These are phyloP conservation scores for Infundibulicybe gibba DNA, from an alignment of 768 basidiomycete genomes.

Conservation along the genomic window DNA sequence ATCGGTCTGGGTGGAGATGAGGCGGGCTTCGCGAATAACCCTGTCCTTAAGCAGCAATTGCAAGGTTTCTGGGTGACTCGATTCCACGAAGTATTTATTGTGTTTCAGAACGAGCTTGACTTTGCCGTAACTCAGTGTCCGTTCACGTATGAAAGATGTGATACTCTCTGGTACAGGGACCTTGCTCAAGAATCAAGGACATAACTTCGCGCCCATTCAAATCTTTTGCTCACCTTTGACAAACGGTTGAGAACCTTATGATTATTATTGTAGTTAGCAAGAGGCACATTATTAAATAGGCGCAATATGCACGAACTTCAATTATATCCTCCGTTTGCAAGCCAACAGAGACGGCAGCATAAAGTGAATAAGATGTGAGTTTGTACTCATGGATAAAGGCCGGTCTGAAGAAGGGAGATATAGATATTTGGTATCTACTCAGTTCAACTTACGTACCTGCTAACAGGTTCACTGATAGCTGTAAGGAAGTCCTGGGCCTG, in stretches of 20 bases:
- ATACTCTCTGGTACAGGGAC: conserved; percentile 92
- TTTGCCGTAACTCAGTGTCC: conserved; percentile 96
- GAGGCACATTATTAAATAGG: conserved; percentile 13
- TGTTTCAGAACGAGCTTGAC: conserved; percentile 97
- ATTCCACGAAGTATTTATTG: conserved; percentile 97
- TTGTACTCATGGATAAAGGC: conserved; percentile 99
- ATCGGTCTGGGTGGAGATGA: conserved; percentile 64
- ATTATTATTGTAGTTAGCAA: conserved; percentile 23
- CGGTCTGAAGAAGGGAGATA: conserved; percentile 57
- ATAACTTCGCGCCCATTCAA: neutral
- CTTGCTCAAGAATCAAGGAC: conserved; percentile 29
- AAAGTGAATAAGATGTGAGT: conserved; percentile 95
- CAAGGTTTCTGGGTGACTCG: conserved; percentile 89
- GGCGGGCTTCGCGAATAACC: conserved; percentile 80
- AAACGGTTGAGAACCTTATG: conserved; percentile 72
- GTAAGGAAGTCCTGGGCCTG: conserved; percentile 98
- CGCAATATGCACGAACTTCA: conserved; percentile 62
- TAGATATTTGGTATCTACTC: conserved; percentile 25
- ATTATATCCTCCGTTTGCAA: conserved; percentile 98
- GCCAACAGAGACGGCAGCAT: conserved; percentile 98
- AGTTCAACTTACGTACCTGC: conserved; percentile 64
- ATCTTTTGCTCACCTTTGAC: conserved; percentile 54
- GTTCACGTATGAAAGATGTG: conserved; percentile 82
- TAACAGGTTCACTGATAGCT: conserved; percentile 97
- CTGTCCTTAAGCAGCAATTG: conserved; percentile 85